These are phyloP conservation scores for Globisporangium uncinulatum DNA, from an alignment of 352 stramenopile species.

Conservation along the genomic window DNA sequence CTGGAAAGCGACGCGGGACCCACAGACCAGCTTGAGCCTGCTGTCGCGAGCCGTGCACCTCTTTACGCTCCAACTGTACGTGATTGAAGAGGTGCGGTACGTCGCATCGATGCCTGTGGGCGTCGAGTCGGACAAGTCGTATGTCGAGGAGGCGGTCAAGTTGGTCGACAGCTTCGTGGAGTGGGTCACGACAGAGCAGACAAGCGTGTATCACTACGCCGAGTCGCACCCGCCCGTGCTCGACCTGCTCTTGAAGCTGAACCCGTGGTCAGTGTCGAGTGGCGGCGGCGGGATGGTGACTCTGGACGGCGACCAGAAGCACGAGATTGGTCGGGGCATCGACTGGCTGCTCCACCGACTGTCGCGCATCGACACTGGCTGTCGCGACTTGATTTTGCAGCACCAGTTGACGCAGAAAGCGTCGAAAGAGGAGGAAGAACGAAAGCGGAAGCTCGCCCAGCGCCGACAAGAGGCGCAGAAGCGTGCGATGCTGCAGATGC, in stretches of 20 bases:
- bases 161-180: slow-evolving; percentile 49
- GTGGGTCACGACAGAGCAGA: slow-evolving; percentile 50
- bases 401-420: slow-evolving; percentile 56
- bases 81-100: slow-evolving; percentile 71
- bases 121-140: slow-evolving; percentile 34
- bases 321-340: slow-evolving; percentile 72
- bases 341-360: slow-evolving; percentile 76
- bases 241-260: slow-evolving; percentile 61
- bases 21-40: slow-evolving; percentile 55
- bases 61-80: slow-evolving; percentile 80
- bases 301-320: slow-evolving; percentile 77
- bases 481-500: slow-evolving; percentile 74
- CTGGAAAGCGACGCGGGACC: slow-evolving; percentile 50
- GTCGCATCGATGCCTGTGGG: slow-evolving; percentile 39
- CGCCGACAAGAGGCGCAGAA: slow-evolving; percentile 68
- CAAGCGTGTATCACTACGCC: slow-evolving; percentile 20
- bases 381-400: slow-evolving; percentile 37
- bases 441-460: slow-evolving; percentile 52
- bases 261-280: slow-evolving; percentile 59
- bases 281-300: slow-evolving; percentile 49
- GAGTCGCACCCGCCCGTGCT: slow-evolving; percentile 37
- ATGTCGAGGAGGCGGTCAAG: slow-evolving; percentile 32
- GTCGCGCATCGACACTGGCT: slow-evolving; percentile 39
- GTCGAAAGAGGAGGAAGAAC: slow-evolving; percentile 61
- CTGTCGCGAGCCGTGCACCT: slow-evolving; percentile 69